Base-by-base conservation (phyloP, 75 land plant species). In the Adiantum capillusveneris region DNA sequence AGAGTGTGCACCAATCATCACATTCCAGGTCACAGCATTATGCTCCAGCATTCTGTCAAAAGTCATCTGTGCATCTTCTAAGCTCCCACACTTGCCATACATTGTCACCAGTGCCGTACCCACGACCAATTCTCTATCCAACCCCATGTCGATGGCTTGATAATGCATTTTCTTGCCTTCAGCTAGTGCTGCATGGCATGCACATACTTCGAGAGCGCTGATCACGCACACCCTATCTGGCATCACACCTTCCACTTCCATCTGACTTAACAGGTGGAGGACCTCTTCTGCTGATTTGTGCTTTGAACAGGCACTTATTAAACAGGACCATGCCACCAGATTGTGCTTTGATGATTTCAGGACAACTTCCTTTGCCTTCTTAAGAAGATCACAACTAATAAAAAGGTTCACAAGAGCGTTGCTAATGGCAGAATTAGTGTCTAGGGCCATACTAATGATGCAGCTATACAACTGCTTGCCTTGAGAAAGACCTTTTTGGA, bases 381-480 rank as follows among this genome's bases (percentile, higher is more conserved):
- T 57, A 65, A 82, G 43, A 53, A 66, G 71, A 28, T 79, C 79
- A 63, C 82, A 72, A 56, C 72, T 82, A 19, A 67, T 65, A 63
- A 79, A 79, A 75, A 82, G 72, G 19, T 65, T 72, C 25, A 79
- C 65, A 55, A 82, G 66, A 11, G 82, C 65, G 49, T 70, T 65
- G 0, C 67, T 55, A 20, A 82, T 48, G 27, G 60, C 44, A n/a
- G 22, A 9, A 44, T 62, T 63, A 11, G 17, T 41, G 11, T 9
- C 66, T 63, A 68, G 75, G 18, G 76, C 81, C 20, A 21, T 21
- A 50, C 68, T 65, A 6, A 75, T 59, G 5, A 68, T 65, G 39
- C 58, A 63, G 57, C 29, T 27, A 53, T 82, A 76, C 29, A 82
- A 31, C 24, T 53, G 26, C 16, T 27, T 57, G 0, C 85, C 85